Evolutionary conservation across 257 asterid genomes (phyloP).

Genomic region (Nicotiana tabacum): DNA sequence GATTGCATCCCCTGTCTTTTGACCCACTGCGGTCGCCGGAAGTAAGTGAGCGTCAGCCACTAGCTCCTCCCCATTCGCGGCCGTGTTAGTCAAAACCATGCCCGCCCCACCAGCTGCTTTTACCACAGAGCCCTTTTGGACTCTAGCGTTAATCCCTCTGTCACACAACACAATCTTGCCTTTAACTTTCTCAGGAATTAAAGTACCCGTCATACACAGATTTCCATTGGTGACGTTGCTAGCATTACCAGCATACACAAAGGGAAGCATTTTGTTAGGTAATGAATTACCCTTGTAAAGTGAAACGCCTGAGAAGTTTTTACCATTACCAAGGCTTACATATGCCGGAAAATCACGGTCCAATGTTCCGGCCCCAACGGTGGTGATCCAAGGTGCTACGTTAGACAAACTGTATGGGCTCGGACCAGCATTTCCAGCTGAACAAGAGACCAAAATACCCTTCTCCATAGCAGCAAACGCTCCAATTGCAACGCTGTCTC

Average conservation of each 20-base stretch:
- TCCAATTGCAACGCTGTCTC: constrained; percentile 61
- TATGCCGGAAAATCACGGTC: constrained; percentile 91
- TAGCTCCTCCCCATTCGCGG: constrained; percentile 63
- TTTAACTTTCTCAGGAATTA: constrained; percentile 48
- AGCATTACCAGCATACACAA: constrained; percentile 75
- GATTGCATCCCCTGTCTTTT: constrained; percentile 36
- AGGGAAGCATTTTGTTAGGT: constrained; percentile 46
- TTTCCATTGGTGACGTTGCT: constrained; percentile 59
- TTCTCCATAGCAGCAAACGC: constrained; percentile 82
- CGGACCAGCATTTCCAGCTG: constrained; percentile 90
- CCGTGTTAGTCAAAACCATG: constrained; percentile 61
- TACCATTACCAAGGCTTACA: constrained; percentile 71
- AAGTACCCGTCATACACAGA: constrained; percentile 62
- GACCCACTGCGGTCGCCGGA: constrained; percentile 60
- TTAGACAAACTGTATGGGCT: constrained; percentile 50
- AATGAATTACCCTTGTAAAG: constrained; percentile 36
- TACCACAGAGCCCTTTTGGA: constrained; percentile 59
- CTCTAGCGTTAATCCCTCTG: constrained; percentile 60
- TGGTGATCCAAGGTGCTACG: constrained; percentile 87
- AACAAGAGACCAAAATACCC: constrained; percentile 75
- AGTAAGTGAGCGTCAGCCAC: constrained; percentile 75
- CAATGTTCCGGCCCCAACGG: constrained; percentile 88
- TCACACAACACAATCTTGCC: constrained; percentile 73
- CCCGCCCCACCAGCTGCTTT: constrained; percentile 63
- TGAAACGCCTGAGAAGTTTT: constrained; percentile 68